Evolutionary conservation across 345 rosid species (phyloP), one percentile per base, ranked within the genome.

Genomic region (Eucalyptus regnans): DNA sequence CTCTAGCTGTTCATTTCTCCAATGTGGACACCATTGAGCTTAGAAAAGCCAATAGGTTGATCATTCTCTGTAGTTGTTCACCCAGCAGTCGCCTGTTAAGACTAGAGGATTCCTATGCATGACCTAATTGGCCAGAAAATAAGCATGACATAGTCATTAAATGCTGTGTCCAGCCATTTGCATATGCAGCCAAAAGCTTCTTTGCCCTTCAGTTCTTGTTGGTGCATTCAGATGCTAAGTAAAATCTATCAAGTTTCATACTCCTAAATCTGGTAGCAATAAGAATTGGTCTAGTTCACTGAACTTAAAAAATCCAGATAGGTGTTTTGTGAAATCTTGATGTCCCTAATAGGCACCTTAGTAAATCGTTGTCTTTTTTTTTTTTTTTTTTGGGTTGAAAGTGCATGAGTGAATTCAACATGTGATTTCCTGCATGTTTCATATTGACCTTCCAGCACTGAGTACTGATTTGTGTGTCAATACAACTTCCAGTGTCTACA

Each of bases 401-500:
- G 48, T 12, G 8, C 84, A 44, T 6, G 29, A 76, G 48, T 41
- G 44, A 41, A 20, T 41, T 8, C 33, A 58, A 11, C 81, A 71
- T 41, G 84, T 41, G 84, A 87, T 48, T 87, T 66, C 27, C 52
- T 15, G 56, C 84, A 43, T 60, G 41, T 29, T 86, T 51, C 18
- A 18, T 51, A 22, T 51, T n/a, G 62, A 51, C 18, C 44, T 31
- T 31, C 56, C 56, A 50, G 16, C 46, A 33, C 44, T 50, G 41
- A n/a, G 48, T 62, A 52, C n/a, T 87, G 88, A 37, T 68, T 76
- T 20, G 27, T 76, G 12, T 76, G 48, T 76, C 44, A 11, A 27
- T 56, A 25, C 86, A 86, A 84, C 84, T n/a, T 84, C 27, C 88
- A 93, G 95, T 94, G 90, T 92, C 90, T 89, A 88, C 91, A 29